Base-by-base conservation (phyloP, 2,329 filamentous ascomycete species). In the Trichoderma harzianum region DNA sequence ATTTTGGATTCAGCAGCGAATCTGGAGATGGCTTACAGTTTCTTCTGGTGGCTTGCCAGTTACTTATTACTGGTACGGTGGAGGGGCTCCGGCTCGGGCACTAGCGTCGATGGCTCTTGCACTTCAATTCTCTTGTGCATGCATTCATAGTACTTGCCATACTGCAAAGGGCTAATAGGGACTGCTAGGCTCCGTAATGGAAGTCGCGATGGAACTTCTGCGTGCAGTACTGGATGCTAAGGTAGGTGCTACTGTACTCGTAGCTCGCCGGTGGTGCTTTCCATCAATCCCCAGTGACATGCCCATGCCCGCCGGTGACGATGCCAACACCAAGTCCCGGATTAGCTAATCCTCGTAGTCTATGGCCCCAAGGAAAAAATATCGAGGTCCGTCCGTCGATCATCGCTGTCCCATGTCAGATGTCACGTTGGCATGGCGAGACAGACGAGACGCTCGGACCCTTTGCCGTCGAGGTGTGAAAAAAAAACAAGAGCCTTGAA, bases 121-220 rank as follows among this genome's bases (percentile, higher is more conserved):
- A 60, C 51, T 39, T 47, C n/a, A n/a, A 47, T 68, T 24, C 36
- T 28, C 30, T 24, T 68, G 53, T 68, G 53, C 47, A 28, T 60
- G 53, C 36, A 43, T n/a, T 4, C 28, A 36, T 16, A 24, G 2
- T 16, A 36, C 34, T 36, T 39, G 36, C 36, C 36, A 39, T 3
- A 39, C 36, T 39, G 32, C 21, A 8, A 58, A n/a, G n/a, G 8
- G 30, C 28, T 30, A 18, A 14, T 26, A 36, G 34, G 5, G 34
- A 43, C 7, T 36, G 64, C 65, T 61, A 36, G 66, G 55, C 28
- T 69, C 66, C 57, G 66, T 62, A 6, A 62, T 69, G 66, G 66
- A 69, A 69, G 66, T 61, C 66, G 57, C 39, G 28, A 47, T 69
- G 66, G 66, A 69, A 69, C 66, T 69, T 62, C 53, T 69, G 66